A percentile compares a stretch with the other conserved stretches of the same genome.
Evolutionary conservation across 164 flowering plant species (phyloP).

Genomic region (Euptelea pleiosperma): DNA sequence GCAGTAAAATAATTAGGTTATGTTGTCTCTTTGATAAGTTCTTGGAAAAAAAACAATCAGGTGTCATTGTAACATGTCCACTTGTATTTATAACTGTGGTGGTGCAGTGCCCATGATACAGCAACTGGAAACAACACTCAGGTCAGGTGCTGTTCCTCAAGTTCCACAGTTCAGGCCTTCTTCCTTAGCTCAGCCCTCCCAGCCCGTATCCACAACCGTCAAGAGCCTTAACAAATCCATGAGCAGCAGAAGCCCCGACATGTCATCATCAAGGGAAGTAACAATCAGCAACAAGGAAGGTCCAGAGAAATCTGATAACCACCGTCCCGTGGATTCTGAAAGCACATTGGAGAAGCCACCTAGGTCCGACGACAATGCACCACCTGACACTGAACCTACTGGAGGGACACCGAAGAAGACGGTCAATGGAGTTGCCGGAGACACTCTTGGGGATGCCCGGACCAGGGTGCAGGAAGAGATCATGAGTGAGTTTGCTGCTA

Average conservation of each 20-base stretch:
- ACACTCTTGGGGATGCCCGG: constrained; percentile 76
- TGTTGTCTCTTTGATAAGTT: neutral
- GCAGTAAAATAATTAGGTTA: neutral
- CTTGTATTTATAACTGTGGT: neutral
- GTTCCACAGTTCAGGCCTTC: constrained; percentile 76
- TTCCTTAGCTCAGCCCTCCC: constrained; percentile 25
- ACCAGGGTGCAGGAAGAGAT: constrained; percentile 87
- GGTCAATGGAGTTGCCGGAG: constrained; percentile 26
- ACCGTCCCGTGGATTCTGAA: neutral
- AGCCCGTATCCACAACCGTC: neutral
- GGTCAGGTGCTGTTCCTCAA: constrained; percentile 80
- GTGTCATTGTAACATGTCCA: neutral
- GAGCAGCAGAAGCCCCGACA: neutral
- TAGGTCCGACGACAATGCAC: neutral
- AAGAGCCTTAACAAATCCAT: constrained; percentile 8
- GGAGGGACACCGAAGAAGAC: constrained; percentile 14
- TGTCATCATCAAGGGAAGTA: neutral
- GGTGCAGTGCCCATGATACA: constrained; percentile 96
- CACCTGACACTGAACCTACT: constrained; percentile 26
- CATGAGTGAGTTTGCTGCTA: constrained; percentile 63
- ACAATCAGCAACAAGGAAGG: neutral
- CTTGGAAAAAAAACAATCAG: too few species aligned
- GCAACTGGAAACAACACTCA: constrained; percentile 70
- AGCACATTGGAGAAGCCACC: constrained; percentile 3
- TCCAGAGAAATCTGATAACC: neutral